These are phyloP conservation scores for Sarcomyxa edulis DNA, from an alignment of 768 basidiomycete species.

Conservation along the genomic window DNA sequence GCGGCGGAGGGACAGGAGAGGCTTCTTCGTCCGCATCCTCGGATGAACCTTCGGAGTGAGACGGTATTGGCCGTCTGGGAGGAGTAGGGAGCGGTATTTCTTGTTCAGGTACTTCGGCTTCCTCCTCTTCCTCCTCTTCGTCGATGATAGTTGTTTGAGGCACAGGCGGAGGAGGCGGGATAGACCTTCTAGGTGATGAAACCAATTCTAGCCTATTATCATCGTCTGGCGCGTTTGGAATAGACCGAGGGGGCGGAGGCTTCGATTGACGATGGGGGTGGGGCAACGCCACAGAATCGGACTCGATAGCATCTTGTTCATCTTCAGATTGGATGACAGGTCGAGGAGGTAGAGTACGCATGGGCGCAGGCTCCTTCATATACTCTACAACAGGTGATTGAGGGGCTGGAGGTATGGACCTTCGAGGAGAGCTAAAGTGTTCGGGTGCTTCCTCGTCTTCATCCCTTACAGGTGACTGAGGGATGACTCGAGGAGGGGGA, in stretches of 20 bases:
- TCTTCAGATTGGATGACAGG: no score
- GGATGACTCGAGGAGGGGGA: constrained; percentile 14
- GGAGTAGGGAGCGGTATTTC: no score
- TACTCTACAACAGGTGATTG: constrained; percentile 5
- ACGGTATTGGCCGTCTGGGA: not conserved
- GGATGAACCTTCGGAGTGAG: not conserved
- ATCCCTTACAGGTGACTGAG: constrained; percentile 5
- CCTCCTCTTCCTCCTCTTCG: not conserved
- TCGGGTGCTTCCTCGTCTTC: constrained; percentile 6
- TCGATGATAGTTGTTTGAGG: not conserved
- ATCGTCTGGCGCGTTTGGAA: no score
- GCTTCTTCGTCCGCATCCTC: constrained; percentile 7
- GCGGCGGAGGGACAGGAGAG: constrained; percentile 9
- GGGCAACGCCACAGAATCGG: no score
- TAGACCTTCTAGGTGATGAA: constrained; percentile 6
- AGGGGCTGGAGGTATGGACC: constrained; percentile 10
- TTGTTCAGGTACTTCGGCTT: no score
- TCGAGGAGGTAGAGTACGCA: no score
- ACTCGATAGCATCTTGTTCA: no score
- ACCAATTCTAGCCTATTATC: no score
- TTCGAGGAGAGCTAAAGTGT: constrained; percentile 9
- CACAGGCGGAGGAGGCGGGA: constrained; percentile 3
- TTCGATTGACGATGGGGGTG: no score
- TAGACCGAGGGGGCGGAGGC: no score
- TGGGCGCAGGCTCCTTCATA: constrained; percentile 5